Conservation (phyloP, 768 basidiomycete species). For the Cyclocybe cylindracea region DNA sequence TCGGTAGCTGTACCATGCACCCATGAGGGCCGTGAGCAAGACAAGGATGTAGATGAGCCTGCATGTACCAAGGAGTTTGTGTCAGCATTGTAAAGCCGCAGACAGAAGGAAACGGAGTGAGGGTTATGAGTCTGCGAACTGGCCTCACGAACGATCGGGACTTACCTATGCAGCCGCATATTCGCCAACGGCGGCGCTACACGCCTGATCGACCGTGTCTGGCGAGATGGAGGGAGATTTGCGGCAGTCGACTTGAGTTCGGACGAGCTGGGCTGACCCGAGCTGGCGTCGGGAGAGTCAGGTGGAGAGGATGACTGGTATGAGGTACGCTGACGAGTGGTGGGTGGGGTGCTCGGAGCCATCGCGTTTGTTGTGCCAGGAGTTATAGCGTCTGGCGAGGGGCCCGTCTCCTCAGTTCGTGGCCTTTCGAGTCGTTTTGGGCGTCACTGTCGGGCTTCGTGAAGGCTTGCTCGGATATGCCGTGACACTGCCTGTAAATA, state of each 20-base stretch:
- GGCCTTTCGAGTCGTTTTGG: too few species aligned
- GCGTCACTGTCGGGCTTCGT: too few species aligned
- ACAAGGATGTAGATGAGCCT: slow-evolving; percentile 53
- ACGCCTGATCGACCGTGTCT: background rate
- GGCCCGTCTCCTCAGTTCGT: too few species aligned
- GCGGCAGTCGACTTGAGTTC: background rate
- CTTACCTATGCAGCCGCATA: slow-evolving; percentile 32
- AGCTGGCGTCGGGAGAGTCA: slow-evolving; percentile 1
- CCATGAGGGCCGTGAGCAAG: slow-evolving; percentile 39
- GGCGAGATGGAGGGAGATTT: slow-evolving; percentile 26
- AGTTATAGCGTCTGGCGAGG: too few species aligned
- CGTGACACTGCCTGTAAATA: too few species aligned
- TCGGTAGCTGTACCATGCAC: slow-evolving; percentile 54
- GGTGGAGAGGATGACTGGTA: background rate
- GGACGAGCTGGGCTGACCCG: background rate
- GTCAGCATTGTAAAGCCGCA: too few species aligned
- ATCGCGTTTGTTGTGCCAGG: too few species aligned
- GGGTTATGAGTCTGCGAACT: too few species aligned
- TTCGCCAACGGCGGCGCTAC: slow-evolving; percentile 48
- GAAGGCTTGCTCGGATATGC: too few species aligned
- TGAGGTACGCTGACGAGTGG: slow-evolving; percentile 21
- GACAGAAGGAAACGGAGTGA: too few species aligned
- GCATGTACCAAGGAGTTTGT: background rate
- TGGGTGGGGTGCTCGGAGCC: slow-evolving; percentile 14
- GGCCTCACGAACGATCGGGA: too few species aligned